Conservation (phyloP, 805 yeast species). For the Cyberlindnera petersonii region DNA sequence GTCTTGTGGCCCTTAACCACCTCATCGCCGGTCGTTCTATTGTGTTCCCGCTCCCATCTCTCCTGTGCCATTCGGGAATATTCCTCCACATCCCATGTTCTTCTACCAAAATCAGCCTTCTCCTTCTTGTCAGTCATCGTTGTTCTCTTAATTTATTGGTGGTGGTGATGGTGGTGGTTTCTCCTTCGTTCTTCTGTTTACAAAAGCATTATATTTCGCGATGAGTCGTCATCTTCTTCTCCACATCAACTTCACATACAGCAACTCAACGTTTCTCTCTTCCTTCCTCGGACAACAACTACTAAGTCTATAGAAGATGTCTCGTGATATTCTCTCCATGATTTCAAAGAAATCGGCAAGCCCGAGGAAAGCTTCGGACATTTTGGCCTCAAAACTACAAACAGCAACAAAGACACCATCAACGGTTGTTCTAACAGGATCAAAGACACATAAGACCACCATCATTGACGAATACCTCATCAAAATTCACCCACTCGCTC, state of each 20-base stretch:
- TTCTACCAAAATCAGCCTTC: conserved; percentile 46
- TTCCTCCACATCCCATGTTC: conserved; percentile 69
- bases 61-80: conserved; percentile 47
- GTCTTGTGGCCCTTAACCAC: conserved; percentile 8
- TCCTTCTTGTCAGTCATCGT: conserved; percentile 7
- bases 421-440: background rate
- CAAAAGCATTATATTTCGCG: background rate
- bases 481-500: conserved; percentile 34
- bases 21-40: conserved; percentile 12
- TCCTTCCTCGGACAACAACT: background rate
- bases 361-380: background rate
- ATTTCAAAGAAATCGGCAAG: conserved; percentile 12
- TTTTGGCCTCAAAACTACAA: background rate
- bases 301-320: conserved; percentile 5
- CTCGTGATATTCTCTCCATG: conserved; percentile 15
- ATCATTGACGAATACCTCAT: conserved; percentile 40
- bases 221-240: background rate
- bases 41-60: conserved; percentile 22
- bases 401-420: no score
- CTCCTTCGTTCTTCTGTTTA: background rate
- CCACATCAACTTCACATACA: background rate
- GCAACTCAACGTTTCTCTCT: no score
- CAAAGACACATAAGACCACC: conserved; percentile 29
- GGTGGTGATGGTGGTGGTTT: background rate
- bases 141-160: background rate